phyloP scores from a whole-genome alignment of 1,284 basidiomycete genomes.

The Ceratobasidium sp. region DNA sequence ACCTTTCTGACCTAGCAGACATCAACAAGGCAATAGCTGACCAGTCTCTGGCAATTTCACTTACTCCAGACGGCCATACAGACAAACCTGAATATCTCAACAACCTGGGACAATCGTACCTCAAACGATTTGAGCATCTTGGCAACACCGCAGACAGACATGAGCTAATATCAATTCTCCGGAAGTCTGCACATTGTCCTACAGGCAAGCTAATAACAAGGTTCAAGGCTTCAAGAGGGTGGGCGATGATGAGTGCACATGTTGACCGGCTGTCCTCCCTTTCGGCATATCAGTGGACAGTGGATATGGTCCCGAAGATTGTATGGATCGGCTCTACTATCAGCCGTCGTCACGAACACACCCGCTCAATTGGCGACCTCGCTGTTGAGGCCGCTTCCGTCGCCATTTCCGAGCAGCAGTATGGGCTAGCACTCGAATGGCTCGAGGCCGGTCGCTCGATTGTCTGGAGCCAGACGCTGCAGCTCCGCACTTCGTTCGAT shows the following conservation, averaged over 20 bases:
- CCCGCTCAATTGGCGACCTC: background rate
- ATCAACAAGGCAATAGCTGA: background rate
- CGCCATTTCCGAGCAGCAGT: background rate
- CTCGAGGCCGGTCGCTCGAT: background rate
- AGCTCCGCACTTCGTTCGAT: too few relatives aligned
- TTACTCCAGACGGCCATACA: background rate
- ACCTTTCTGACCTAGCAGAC: background rate
- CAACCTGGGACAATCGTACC: background rate
- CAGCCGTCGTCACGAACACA: background rate
- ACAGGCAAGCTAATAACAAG: background rate
- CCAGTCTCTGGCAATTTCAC: background rate
- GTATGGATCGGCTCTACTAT: background rate
- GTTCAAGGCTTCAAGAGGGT: background rate
- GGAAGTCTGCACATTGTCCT: background rate
- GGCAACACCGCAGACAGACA: background rate
- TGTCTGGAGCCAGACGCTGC: too few relatives aligned
- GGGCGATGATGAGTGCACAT: background rate
- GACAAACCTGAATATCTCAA: background rate
- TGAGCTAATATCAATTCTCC: background rate
- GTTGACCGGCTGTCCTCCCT: background rate
- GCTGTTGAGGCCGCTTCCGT: background rate
- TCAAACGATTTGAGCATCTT: background rate
- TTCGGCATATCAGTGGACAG: background rate
- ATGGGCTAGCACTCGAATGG: background rate
- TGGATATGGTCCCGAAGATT: background rate